Evolutionary conservation across 768 basidiomycete genomes (phyloP), one percentile per base, ranked within the genome.

Genomic region (Galerina marginata): DNA sequence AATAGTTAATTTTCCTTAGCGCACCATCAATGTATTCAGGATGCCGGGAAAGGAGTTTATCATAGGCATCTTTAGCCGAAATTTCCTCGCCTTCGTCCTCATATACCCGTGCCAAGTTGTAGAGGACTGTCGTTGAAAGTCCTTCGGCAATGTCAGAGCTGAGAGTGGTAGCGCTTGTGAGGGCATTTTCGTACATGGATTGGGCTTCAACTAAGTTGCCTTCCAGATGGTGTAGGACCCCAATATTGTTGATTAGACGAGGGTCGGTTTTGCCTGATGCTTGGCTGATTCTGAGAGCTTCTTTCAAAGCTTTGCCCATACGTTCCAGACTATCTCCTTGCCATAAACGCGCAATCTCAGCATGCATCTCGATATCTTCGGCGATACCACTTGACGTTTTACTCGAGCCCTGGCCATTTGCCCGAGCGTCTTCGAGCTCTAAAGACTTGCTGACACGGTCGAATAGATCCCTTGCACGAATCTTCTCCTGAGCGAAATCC

Each of bases 11-110:
- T 46, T n/a, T 36, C 39, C 51, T 54, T 54, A 37, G 78, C 90
- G 48, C 65, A 96, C 96, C 96, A 71, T 98, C 96, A 23, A 95
- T 85, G 71, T 96, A 98, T 75, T 99, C 97, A 1, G 96, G 94
- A 79, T 99, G 96, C 54, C 91, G 83, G n/a, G 86, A 78, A 38
- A 98, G 75, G 9, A 99, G 80, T 73, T 95, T 94, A 49, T 89
- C 86, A 67, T 96, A 99, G 1, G 93, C 94, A 65, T 91, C 92
- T 63, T 83, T 88, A 2, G 96, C 96, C 61, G 89, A 81, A 1
- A 75, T 80, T 4, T 83, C 81, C 38, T 93, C 89, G 1, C 90
- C 90, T 54, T 85, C 80, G 48, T 95, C 93, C 73, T 99, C 97
- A 67, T 95, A 96, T 14, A 91, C 89, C 59, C 95, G 81, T 0